Conservation (phyloP, 192 early-diverging fungal species). For the Paraglomus occultum region DNA sequence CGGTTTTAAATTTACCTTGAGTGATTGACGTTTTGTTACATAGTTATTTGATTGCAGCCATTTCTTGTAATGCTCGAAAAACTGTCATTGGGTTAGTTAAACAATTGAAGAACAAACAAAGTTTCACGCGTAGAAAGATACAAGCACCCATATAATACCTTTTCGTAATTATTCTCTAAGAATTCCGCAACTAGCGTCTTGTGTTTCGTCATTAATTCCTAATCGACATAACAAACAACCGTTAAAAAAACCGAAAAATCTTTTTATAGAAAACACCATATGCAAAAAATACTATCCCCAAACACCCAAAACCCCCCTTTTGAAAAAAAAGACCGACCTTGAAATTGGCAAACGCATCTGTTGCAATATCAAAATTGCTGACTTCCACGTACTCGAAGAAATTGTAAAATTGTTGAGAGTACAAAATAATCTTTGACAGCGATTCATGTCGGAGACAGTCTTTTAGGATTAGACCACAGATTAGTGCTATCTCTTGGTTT, state of each 20-base stretch:
- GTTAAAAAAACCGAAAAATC: background rate
- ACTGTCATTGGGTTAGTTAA: conserved; percentile 41
- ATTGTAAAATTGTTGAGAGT: conserved; percentile 85
- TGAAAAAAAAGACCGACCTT: conserved; percentile 52
- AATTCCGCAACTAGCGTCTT: conserved; percentile 90
- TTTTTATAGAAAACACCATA: background rate
- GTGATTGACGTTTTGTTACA: conserved; percentile 95
- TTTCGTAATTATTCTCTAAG: conserved; percentile 86
- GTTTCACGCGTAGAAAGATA: background rate
- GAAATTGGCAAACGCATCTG: conserved; percentile 97
- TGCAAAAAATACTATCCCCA: background rate
- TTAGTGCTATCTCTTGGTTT: conserved; percentile 93
- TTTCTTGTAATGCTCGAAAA: conserved; percentile 84
- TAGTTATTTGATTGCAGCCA: conserved; percentile 91
- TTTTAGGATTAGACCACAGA: conserved; percentile 96
- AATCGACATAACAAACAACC: background rate
- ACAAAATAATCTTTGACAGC: conserved; percentile 81
- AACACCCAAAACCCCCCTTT: background rate
- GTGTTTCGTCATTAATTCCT: conserved; percentile 94
- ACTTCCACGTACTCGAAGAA: conserved; percentile 97
- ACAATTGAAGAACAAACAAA: background rate
- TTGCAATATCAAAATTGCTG: conserved; percentile 97
- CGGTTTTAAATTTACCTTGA: conserved; percentile 74
- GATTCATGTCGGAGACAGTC: conserved; percentile 96
- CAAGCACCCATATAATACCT: conserved; percentile 48